These are phyloP conservation scores for Secale cereale DNA, from an alignment of 176 grass and related monocot genomes.

Conservation along the genomic window DNA sequence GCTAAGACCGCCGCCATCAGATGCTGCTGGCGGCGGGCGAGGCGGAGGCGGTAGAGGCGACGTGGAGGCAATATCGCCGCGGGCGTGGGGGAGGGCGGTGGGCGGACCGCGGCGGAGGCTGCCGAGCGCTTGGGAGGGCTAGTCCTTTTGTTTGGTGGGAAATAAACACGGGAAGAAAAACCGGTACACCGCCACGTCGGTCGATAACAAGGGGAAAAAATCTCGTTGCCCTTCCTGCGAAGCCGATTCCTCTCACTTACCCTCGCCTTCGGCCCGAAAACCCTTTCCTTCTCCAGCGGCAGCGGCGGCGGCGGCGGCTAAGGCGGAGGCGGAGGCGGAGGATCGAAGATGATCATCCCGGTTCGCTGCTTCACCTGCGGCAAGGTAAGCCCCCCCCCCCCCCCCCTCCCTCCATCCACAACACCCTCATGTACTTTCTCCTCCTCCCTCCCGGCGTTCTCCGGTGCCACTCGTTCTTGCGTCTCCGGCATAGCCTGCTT, in stretches of 20 bases:
- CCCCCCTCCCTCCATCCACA: too few relatives aligned
- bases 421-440: background rate
- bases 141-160: constrained; percentile 22
- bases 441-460: background rate
- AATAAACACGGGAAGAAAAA: background rate
- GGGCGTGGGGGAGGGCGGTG: background rate
- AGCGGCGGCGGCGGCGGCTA: background rate
- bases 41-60: background rate
- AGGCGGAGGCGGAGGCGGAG: background rate
- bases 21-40: background rate
- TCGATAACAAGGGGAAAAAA: background rate
- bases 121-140: background rate
- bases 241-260: background rate
- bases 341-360: constrained; percentile 86
- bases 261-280: background rate
- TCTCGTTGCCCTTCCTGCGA: too few relatives aligned
- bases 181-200: background rate
- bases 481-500: background rate
- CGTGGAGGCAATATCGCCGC: constrained; percentile 28
- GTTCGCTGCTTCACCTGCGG: constrained; percentile 34
- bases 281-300: constrained; percentile 13
- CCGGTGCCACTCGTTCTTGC: too few relatives aligned
- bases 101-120: background rate
- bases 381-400: background rate
- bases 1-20: constrained; percentile 33